Percentiles rank a stretch among this genome's conserved stretches.
phyloP scores from a whole-genome alignment of 2,329 filamentous ascomycete species.

The Aspergillus sp. region DNA sequence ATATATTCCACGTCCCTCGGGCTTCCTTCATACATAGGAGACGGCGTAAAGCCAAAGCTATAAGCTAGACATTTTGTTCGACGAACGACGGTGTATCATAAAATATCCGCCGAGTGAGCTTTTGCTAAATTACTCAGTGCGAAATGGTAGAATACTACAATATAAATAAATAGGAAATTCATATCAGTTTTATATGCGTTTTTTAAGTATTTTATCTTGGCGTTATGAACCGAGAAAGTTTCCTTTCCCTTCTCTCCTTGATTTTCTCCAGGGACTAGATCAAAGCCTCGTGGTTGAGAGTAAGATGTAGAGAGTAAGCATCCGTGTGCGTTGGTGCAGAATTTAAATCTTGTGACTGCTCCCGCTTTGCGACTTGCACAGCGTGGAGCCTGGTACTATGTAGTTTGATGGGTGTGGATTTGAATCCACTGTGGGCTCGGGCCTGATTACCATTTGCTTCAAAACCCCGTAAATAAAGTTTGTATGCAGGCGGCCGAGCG shows the following conservation, averaged over 20 bases:
- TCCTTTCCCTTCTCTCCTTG: neutral
- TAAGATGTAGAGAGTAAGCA: neutral
- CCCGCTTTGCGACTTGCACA: neutral
- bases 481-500: too few species aligned
- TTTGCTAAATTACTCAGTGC: neutral
- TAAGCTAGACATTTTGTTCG: neutral
- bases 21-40: neutral
- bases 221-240: neutral
- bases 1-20: neutral
- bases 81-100: neutral
- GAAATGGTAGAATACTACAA: neutral
- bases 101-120: neutral
- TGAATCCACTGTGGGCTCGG: neutral
- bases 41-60: neutral
- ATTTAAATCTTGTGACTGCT: neutral
- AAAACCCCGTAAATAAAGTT: neutral
- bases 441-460: neutral
- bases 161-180: neutral
- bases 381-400: neutral
- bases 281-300: neutral
- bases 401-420: neutral
- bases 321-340: neutral
- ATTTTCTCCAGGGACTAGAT: neutral
- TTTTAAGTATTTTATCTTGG: neutral
- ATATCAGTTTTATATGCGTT: neutral